Conservation (phyloP, 805 yeast species). For the Saccharomycopsis sp. region DNA sequence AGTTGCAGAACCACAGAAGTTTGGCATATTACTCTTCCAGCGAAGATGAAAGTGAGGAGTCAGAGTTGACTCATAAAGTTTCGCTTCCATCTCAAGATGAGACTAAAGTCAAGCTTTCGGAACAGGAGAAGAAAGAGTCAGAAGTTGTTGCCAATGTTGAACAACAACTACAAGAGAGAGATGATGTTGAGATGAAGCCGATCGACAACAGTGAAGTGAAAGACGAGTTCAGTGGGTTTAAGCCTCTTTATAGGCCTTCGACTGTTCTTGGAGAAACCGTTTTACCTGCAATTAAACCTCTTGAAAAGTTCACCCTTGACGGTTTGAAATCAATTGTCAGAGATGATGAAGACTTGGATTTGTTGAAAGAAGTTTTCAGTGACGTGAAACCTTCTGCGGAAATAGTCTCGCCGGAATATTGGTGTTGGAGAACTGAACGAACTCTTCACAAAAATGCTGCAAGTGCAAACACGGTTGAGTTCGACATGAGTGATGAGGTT, state of each 20-base stretch:
- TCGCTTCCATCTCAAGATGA: neutral
- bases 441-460: neutral
- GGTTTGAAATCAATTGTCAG: constrained; percentile 46
- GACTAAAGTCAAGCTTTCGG: too few species aligned
- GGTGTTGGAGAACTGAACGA: constrained; percentile 55
- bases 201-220: constrained; percentile 15
- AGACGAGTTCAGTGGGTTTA: constrained; percentile 26
- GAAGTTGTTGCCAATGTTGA: too few species aligned
- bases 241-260: constrained; percentile 39
- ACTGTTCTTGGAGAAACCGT: constrained; percentile 47
- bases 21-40: constrained; percentile 6
- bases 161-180: too few species aligned
- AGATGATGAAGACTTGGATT: constrained; percentile 65
- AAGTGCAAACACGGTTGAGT: constrained; percentile 23
- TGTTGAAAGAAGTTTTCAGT: constrained; percentile 40
- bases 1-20: neutral
- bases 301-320: constrained; percentile 33
- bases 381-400: constrained; percentile 23
- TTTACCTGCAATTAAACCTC: constrained; percentile 30
- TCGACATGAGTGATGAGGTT: constrained; percentile 27
- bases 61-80: too few species aligned
- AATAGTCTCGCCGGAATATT: constrained; percentile 36
- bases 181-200: too few species aligned
- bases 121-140: too few species aligned
- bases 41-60: constrained; percentile 18